Base-by-base conservation (phyloP, 202 grass and related monocot genomes). In the Eragrostis tef region DNA sequence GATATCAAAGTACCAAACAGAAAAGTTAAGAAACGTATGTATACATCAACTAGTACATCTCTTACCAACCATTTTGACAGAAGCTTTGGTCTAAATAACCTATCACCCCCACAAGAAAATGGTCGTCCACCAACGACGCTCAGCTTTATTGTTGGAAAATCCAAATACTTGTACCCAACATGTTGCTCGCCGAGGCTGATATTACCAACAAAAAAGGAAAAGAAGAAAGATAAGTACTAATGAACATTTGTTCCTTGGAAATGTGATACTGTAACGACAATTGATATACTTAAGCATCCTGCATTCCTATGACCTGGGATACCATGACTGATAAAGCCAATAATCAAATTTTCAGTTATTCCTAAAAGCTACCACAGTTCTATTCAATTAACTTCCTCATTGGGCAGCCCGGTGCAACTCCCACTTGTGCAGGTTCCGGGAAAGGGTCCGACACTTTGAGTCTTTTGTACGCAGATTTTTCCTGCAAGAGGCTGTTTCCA, bases 51-150 rank as follows among this genome's bases (percentile, higher is more conserved):
- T 72, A 60, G 41, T 51, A 57, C 45, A 81, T 72, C n/a, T 84
- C 64, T 93, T 85, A 97, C 95, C 80, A 91, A 98, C 95, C 90
- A 74, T 87, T 89, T 84, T 75, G 90, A 94, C 34, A 95, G 85
- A 90, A 98, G 86, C 64, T 77, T 90, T 59, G 80, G 85, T 83
- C 90, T 89, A 83, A 93, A 89, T 84, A 95, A 64, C 75, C 73
- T 85, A 68, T 91, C 82, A 74, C 96, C 96, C 6, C 96, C 96
- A 34, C 85, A 87, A 68, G 96, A 98, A 82, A 98, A 98, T 69
- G 96, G 92, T 6, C 90, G 90, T 44, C 92, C 92, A 43, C 96
- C 96, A 88, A 91, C 86, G 77, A 95, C 62, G 81, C 88, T 91
- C 42, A 98, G 71, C 85, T 91, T 98, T 84, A 90, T 70, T 44